Conservation (phyloP, 768 basidiomycete genomes). For the Strobilomyces confusus region DNA sequence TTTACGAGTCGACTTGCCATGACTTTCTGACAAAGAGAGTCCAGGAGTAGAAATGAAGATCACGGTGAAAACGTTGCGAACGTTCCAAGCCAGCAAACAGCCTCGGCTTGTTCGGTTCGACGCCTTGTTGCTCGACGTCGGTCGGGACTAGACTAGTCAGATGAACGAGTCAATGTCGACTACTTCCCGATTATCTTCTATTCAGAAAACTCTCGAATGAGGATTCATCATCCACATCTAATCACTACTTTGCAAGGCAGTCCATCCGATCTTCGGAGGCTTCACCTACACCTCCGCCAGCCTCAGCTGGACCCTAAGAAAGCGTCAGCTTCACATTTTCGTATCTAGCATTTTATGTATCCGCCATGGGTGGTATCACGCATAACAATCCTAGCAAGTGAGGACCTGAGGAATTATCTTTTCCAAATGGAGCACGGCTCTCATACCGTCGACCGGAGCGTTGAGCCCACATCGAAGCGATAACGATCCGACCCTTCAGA, state of each 20-base stretch:
- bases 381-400: constrained; percentile 72
- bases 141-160: constrained; percentile 17
- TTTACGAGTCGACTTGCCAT: not conserved
- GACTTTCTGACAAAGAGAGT: constrained; percentile 15
- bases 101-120: constrained; percentile 9
- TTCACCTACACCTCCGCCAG: constrained; percentile 27
- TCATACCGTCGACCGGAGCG: too few species aligned
- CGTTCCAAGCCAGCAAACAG: not conserved
- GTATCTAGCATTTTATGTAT: constrained; percentile 66
- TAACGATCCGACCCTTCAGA: too few species aligned
- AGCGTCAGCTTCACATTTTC: constrained; percentile 41
- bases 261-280: constrained; percentile 17
- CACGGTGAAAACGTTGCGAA: not conserved
- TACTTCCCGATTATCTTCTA: not conserved
- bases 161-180: not conserved
- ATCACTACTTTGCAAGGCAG: constrained; percentile 38
- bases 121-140: constrained; percentile 19
- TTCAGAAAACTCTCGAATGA: constrained; percentile 12
- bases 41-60: not conserved
- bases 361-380: constrained; percentile 74
- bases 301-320: constrained; percentile 53
- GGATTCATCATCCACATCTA: constrained; percentile 2
- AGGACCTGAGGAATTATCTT: constrained; percentile 76
- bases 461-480: too few species aligned
- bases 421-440: too few species aligned